phyloP scores from a whole-genome alignment of 768 basidiomycete species.

The Ramaria rubella region DNA sequence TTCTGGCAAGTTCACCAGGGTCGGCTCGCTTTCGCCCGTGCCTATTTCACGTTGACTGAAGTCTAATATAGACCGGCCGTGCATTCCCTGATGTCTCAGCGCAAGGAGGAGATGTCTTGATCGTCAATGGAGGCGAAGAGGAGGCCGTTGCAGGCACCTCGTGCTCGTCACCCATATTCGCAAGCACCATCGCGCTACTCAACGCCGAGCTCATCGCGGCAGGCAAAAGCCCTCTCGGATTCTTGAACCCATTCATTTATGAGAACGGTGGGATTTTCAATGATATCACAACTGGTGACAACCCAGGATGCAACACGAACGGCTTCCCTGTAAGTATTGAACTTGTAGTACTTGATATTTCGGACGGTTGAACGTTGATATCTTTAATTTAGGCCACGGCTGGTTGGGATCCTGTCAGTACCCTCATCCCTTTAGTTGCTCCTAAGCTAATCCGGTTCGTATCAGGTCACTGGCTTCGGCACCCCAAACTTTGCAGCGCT shows the following conservation, averaged over 20 bases:
- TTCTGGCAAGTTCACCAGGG: conserved; percentile 24
- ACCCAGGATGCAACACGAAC: conserved; percentile 54
- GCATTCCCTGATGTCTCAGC: conserved; percentile 45
- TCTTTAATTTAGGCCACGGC: conserved; percentile 7
- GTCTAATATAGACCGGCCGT: conserved; percentile 28
- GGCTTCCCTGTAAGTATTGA: conserved; percentile 30
- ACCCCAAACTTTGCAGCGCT: neutral
- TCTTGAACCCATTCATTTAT: conserved; percentile 34
- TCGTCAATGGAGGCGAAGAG: conserved; percentile 8
- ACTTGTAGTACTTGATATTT: neutral
- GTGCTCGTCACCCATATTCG: conserved; percentile 30
- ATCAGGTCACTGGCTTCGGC: conserved; percentile 4
- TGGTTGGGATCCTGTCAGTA: conserved; percentile 17
- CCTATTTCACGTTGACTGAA: neutral
- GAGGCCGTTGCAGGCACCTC: conserved; percentile 23
- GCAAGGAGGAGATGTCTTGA: conserved; percentile 19
- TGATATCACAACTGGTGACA: conserved; percentile 52
- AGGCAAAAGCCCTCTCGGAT: conserved; percentile 27
- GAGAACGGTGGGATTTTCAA: conserved; percentile 21
- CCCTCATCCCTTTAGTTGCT: no score
- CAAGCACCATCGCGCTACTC: conserved; percentile 27
- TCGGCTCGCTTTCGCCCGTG: neutral
- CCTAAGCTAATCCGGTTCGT: no score
- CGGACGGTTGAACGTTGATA: neutral
- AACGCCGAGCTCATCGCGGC: conserved; percentile 27